Evolutionary conservation across 2,329 filamentous ascomycete genomes (phyloP).

Genomic region (Sclerotiophoma versabilis): DNA sequence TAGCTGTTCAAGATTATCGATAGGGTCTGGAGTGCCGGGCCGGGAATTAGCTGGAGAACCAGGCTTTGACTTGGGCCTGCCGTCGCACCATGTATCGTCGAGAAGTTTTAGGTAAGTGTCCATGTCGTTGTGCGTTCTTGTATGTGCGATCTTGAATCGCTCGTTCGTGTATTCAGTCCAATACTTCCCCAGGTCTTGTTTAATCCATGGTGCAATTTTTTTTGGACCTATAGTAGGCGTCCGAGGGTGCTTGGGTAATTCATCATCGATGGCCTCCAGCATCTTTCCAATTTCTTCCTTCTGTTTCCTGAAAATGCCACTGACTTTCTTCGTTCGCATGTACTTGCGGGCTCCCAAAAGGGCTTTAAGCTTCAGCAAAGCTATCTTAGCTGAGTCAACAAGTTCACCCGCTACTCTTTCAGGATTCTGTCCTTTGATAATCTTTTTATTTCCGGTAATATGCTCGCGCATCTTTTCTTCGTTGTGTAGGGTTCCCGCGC

Average conservation of each 20-base stretch:
- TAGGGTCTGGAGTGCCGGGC: not conserved
- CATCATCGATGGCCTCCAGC: not conserved
- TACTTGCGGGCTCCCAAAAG: slow-evolving; percentile 10
- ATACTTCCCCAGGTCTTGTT: not conserved
- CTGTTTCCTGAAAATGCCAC: slow-evolving; percentile 5
- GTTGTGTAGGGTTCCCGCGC: not conserved
- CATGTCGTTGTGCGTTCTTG: not conserved
- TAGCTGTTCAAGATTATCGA: not conserved
- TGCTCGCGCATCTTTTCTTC: not conserved
- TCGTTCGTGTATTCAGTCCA: slow-evolving; percentile 15
- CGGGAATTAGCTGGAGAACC: not conserved
- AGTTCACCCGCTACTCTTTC: not conserved
- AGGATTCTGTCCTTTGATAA: not conserved
- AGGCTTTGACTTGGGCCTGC: not conserved
- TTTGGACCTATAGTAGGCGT: not conserved
- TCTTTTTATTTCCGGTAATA: not conserved
- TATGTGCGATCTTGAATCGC: slow-evolving; percentile 2
- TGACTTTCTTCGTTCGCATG: not conserved
- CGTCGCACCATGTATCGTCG: not conserved
- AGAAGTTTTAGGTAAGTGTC: slow-evolving; percentile 1
- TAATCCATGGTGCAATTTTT: not conserved
- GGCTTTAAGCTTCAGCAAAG: slow-evolving; percentile 8
- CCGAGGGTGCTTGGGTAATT: not conserved
- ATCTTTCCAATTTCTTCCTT: slow-evolving; percentile 1
- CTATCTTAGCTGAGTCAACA: not conserved